Evolutionary conservation across 192 early-diverging fungal species (phyloP), one percentile per base, ranked within the genome.

Genomic region (Spizellomyces sp.): DNA sequence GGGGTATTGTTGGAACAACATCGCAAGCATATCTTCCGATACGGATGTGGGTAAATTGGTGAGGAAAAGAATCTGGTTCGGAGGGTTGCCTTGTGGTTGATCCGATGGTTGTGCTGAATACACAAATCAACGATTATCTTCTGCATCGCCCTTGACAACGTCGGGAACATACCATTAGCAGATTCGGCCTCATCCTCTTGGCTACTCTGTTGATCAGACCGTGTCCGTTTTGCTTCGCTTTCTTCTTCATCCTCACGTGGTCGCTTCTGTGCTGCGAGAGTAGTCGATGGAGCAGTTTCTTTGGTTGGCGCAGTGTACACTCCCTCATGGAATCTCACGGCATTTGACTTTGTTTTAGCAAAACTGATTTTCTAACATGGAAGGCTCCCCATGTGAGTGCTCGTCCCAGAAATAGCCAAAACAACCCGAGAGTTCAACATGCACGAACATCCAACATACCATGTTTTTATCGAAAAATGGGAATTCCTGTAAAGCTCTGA

Each of bases 401-500:
- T 3, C 27, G 27, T 36, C 27, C 27, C 27, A 0, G 27, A 36
- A 2, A 3, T 36, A 36, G 27, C 27, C 27, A 36, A 36, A 36
- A 3, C 27, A 54, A 54, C 50, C 14, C 50, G 12, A 12, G 12
- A 46, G 6, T 67, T 66, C 70, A 9, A 41, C 50, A 5, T 54
- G 14, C 14, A 61, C 12, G n/a, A n/a, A 42, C 17, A 19, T 62
- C 14, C 36, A n/a, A 71, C 62, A 55, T 85, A 95, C 93, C 83
- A 98, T 84, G 8, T 89, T 80, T 63, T 82, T 83, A n/a, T 88
- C 90, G 71, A 91, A 96, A 75, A 99, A 89, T 6, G 78, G 83
- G 64, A 95, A 94, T 21, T 94, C 95, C 78, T 96, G 92, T 47
- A 98, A 79, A 36, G 91, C 86, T 66, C 95, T 83, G 63, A 96